Conservation (phyloP, 2,329 filamentous ascomycete species). For the Erysiphe pulchra region DNA sequence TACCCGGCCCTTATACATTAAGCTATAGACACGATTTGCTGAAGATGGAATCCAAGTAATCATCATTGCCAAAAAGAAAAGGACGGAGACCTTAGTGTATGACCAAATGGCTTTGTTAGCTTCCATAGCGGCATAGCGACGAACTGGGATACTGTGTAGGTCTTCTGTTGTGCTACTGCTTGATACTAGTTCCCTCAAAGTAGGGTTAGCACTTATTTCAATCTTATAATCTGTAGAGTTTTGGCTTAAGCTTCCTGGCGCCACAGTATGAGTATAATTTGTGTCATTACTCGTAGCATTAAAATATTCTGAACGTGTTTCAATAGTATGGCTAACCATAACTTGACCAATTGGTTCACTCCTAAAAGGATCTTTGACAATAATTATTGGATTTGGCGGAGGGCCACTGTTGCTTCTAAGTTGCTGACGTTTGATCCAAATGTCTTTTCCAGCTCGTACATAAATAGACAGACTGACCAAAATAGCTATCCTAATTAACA, state of each 20-base stretch:
- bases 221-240: not conserved
- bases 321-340: slow-evolving; percentile 21
- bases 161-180: not conserved
- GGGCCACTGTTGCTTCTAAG: slow-evolving; percentile 24
- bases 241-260: not conserved
- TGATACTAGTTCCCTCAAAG: not conserved
- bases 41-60: slow-evolving; percentile 58
- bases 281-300: not conserved
- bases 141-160: slow-evolving; percentile 2
- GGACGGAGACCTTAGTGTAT: slow-evolving; percentile 42
- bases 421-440: slow-evolving; percentile 39
- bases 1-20: slow-evolving; percentile 27
- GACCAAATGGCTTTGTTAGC: slow-evolving; percentile 38
- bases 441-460: slow-evolving; percentile 35
- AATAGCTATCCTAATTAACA: slow-evolving; percentile 27
- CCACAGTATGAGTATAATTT: not conserved
- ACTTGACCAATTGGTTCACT: slow-evolving; percentile 18
- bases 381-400: slow-evolving; percentile 16
- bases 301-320: not conserved
- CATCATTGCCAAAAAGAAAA: slow-evolving; percentile 46
- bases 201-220: slow-evolving; percentile 1
- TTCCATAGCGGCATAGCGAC: slow-evolving; percentile 3
- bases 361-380: slow-evolving; percentile 19
- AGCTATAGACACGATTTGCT: slow-evolving; percentile 48
- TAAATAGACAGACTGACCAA: slow-evolving; percentile 38